These are phyloP conservation scores for Phalaenopsis hybrid DNA, from an alignment of 116 monocot species.

Conservation along the genomic window DNA sequence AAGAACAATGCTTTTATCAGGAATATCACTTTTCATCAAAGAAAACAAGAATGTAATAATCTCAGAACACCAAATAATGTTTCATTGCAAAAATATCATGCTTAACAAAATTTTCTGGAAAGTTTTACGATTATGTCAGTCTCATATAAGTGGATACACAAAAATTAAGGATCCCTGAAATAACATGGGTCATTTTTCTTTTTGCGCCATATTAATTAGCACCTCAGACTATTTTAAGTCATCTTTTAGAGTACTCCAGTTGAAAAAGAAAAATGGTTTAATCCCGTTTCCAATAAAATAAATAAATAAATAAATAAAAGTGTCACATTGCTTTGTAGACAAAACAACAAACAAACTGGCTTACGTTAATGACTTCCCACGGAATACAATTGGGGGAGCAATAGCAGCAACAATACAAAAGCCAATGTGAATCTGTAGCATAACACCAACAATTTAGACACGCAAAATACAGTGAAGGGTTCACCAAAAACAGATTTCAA, in stretches of 20 bases:
- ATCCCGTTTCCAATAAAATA: background rate
- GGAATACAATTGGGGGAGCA: slow-evolving; percentile 79
- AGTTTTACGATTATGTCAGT: background rate
- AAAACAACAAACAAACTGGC: slow-evolving; percentile 13
- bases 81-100: background rate
- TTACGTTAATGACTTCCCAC: slow-evolving; percentile 74
- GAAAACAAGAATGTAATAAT: background rate
- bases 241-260: background rate
- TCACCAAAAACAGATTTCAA: background rate
- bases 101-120: background rate
- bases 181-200: background rate
- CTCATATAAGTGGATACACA: background rate
- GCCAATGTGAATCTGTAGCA: slow-evolving; percentile 55
- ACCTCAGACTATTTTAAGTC: background rate
- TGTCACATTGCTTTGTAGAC: background rate
- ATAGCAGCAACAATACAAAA: slow-evolving; percentile 74
- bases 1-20: background rate
- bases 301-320: background rate
- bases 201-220: background rate
- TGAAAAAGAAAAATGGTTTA: background rate
- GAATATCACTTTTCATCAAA: background rate
- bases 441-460: background rate
- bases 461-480: background rate
- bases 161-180: background rate
- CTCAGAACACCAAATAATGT: background rate